These are phyloP conservation scores for Auriculariales sp. DNA, from an alignment of 768 basidiomycete species.

Conservation along the genomic window DNA sequence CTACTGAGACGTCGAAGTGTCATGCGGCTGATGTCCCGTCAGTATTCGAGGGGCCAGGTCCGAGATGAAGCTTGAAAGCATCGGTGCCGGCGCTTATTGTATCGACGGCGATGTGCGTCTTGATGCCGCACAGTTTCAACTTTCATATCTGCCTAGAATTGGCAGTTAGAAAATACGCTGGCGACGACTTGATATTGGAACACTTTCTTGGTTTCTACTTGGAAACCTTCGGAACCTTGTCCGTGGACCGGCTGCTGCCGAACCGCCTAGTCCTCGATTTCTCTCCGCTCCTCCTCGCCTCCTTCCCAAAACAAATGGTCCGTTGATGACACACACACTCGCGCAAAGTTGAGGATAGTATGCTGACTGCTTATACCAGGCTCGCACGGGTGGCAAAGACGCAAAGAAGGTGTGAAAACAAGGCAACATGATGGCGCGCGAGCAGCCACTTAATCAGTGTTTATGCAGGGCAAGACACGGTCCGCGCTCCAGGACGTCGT, in stretches of 20 bases:
- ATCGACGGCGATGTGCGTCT: too few relatives aligned
- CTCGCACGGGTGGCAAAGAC: constrained; percentile 5
- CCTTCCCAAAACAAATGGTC: background rate
- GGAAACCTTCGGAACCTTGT: background rate
- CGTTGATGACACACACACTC: constrained; percentile 1
- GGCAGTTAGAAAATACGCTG: too few relatives aligned
- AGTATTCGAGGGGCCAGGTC: too few relatives aligned
- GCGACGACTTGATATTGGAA: too few relatives aligned
- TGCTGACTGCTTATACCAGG: constrained; percentile 4
- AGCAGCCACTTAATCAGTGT: background rate
- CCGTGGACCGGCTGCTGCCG: background rate
- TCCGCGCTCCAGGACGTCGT: constrained; percentile 97
- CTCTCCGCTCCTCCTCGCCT: background rate
- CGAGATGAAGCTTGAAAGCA: too few relatives aligned
- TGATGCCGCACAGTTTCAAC: too few relatives aligned
- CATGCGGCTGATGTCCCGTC: too few relatives aligned
- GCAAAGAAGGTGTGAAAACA: constrained; percentile 5
- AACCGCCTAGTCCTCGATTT: background rate
- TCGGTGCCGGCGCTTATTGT: too few relatives aligned
- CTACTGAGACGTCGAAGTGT: too few relatives aligned
- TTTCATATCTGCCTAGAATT: too few relatives aligned
- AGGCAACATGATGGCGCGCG: background rate
- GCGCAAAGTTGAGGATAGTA: background rate
- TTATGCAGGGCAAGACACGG: constrained; percentile 62
- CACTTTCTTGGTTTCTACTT: too few relatives aligned